Percentiles rank a stretch among this genome's conserved stretches.
Evolutionary conservation across 2,329 filamentous ascomycete species (phyloP).

Genomic region (Periconia sp.): DNA sequence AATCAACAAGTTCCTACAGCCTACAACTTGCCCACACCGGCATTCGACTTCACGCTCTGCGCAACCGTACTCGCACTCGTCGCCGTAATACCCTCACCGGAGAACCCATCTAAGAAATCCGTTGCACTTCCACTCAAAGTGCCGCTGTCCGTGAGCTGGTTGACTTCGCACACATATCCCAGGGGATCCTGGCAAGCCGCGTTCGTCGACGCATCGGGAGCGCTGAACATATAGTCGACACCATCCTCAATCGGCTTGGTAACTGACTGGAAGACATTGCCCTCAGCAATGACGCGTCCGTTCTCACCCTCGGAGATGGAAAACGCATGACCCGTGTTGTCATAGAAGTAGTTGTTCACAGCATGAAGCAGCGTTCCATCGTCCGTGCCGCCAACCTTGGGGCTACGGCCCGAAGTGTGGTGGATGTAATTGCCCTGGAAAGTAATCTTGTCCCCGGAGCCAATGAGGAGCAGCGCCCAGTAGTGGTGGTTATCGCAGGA

Average conservation of each 20-base stretch:
- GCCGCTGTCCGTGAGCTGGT: too few species aligned
- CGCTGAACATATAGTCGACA: constrained; percentile 11
- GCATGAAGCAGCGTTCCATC: constrained; percentile 23
- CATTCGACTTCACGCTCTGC: too few species aligned
- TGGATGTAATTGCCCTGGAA: constrained; percentile 32
- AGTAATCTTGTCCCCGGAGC: constrained; percentile 24
- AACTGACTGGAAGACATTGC: constrained; percentile 24
- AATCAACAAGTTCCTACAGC: too few species aligned
- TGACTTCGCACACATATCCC: constrained; percentile 13
- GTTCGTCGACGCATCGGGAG: constrained; percentile 9
- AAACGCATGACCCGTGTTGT: constrained; percentile 25
- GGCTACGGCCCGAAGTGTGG: constrained; percentile 27
- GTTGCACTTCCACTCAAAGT: too few species aligned
- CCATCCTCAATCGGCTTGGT: constrained; percentile 12
- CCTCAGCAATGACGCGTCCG: constrained; percentile 21
- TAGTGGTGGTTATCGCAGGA: constrained; percentile 31
- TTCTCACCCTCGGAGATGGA: constrained; percentile 12
- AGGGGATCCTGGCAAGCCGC: constrained; percentile 13
- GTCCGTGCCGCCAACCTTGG: constrained; percentile 24
- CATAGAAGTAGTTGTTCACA: constrained; percentile 25
- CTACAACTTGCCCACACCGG: too few species aligned
- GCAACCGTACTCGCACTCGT: too few species aligned
- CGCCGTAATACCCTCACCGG: too few species aligned
- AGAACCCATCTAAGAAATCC: too few species aligned
- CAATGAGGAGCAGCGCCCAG: constrained; percentile 25